Evolutionary conservation across 169 alveolate genomes (phyloP).

Genomic region (Plasmodium chabaudi): DNA sequence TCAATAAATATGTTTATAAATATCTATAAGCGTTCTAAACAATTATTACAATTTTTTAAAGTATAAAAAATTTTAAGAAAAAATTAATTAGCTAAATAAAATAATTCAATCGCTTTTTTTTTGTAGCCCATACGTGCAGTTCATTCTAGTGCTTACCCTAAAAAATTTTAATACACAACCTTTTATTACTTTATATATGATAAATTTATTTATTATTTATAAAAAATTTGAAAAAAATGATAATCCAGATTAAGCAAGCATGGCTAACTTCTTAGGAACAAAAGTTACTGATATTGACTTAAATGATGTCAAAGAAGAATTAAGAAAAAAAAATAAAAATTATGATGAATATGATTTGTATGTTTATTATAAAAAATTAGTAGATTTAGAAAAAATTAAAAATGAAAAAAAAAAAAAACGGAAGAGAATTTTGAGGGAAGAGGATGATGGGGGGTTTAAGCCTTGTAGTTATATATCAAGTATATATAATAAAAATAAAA

Average conservation of each 20-base stretch:
- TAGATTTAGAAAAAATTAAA: conserved; percentile 40
- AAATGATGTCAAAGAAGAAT: conserved; percentile 42
- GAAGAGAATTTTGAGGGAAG: neutral
- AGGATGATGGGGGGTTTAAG: conserved; percentile 32
- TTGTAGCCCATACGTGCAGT: too few species aligned
- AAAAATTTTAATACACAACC: too few species aligned
- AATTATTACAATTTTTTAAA: too few species aligned
- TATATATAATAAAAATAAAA: conserved; percentile 29
- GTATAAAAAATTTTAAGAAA: too few species aligned
- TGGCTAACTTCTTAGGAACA: conserved; percentile 66
- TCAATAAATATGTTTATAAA: too few species aligned
- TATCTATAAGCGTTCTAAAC: too few species aligned
- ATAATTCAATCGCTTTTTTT: too few species aligned
- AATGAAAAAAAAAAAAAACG: conserved; percentile 18
- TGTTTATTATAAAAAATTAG: conserved; percentile 62
- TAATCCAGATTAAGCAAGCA: neutral
- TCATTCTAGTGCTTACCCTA: too few species aligned
- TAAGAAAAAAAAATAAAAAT: conserved; percentile 35
- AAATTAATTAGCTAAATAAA: too few species aligned
- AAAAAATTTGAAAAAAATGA: too few species aligned
- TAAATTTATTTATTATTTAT: too few species aligned
- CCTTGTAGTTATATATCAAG: conserved; percentile 73
- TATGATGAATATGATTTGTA: conserved; percentile 71
- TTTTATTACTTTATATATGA: too few species aligned
- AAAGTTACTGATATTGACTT: conserved; percentile 34